These are phyloP conservation scores for Carex pumila DNA, from an alignment of 176 grass and related monocot species.

Conservation along the genomic window DNA sequence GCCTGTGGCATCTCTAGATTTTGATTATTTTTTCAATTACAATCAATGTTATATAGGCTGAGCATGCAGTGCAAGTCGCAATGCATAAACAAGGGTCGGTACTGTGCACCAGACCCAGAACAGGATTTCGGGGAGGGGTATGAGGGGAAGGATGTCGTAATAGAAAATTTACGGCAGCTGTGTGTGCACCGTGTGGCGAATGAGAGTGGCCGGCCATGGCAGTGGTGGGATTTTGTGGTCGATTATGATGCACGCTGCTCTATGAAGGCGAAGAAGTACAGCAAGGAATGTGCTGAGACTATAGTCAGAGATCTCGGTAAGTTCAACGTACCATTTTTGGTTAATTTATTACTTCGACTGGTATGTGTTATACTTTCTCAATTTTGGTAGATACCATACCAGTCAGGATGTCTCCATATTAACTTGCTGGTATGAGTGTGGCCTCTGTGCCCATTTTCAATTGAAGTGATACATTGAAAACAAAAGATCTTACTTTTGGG, in stretches of 20 bases:
- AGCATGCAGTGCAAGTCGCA: slow-evolving; percentile 66
- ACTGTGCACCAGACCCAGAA: slow-evolving; percentile 93
- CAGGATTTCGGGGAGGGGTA: slow-evolving; percentile 71
- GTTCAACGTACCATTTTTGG: background rate
- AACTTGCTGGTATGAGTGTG: background rate
- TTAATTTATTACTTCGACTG: background rate
- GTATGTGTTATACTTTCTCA: background rate
- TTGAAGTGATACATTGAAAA: background rate
- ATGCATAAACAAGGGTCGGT: slow-evolving; percentile 91
- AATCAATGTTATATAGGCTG: background rate
- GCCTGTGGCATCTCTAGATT: background rate
- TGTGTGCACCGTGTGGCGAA: slow-evolving; percentile 88
- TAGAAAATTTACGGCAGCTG: slow-evolving; percentile 83
- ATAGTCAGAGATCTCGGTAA: slow-evolving; percentile 61
- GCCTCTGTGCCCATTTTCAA: background rate
- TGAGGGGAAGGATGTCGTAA: slow-evolving; percentile 77
- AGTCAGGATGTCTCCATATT: slow-evolving; percentile 2
- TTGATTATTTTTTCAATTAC: background rate
- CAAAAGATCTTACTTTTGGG: background rate
- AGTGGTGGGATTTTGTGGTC: slow-evolving; percentile 93
- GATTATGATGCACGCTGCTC: slow-evolving; percentile 94
- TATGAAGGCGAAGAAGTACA: slow-evolving; percentile 97
- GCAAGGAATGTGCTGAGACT: slow-evolving; percentile 66
- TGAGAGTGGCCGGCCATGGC: slow-evolving; percentile 52
- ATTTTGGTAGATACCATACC: background rate